A percentile compares a stretch with the other conserved stretches of the same genome.
Evolutionary conservation across 768 basidiomycete species (phyloP).

Genomic region (Serendipita sp.): DNA sequence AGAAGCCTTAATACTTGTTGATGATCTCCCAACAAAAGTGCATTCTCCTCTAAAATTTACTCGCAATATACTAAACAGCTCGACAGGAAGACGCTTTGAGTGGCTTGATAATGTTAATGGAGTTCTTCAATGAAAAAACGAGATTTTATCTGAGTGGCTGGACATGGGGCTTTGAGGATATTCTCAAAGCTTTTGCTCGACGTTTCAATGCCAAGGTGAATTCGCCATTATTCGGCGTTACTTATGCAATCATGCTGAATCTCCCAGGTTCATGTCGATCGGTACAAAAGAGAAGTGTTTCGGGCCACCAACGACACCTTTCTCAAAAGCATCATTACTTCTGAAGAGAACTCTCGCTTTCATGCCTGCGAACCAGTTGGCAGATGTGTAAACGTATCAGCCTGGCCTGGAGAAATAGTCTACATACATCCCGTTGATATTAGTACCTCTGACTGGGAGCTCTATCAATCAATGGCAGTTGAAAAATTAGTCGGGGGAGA

Average conservation of each 20-base stretch:
- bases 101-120: slow-evolving; percentile 56
- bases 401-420: slow-evolving; percentile 37
- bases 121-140: slow-evolving; percentile 43
- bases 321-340: slow-evolving; percentile 42
- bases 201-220: slow-evolving; percentile 48
- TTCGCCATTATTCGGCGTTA: neutral
- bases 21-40: slow-evolving; percentile 47
- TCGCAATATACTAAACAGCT: neutral
- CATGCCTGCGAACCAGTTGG: slow-evolving; percentile 85
- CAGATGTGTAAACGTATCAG: slow-evolving; percentile 48
- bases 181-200: slow-evolving; percentile 58
- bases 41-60: neutral
- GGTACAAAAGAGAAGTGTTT: slow-evolving; percentile 68
- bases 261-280: slow-evolving; percentile 69
- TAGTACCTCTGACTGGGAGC: slow-evolving; percentile 40
- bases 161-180: slow-evolving; percentile 95
- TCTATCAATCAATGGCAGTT: slow-evolving; percentile 29
- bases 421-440: slow-evolving; percentile 75
- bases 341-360: slow-evolving; percentile 56
- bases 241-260: neutral
- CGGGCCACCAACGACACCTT: slow-evolving; percentile 41
- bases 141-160: slow-evolving; percentile 83
- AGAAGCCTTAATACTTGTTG: slow-evolving; percentile 37
- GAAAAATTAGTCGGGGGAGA: slow-evolving; percentile 29
- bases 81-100: slow-evolving; percentile 45